Conservation (phyloP, 495 filamentous ascomycete species). For the Penicillium malachiteum region DNA sequence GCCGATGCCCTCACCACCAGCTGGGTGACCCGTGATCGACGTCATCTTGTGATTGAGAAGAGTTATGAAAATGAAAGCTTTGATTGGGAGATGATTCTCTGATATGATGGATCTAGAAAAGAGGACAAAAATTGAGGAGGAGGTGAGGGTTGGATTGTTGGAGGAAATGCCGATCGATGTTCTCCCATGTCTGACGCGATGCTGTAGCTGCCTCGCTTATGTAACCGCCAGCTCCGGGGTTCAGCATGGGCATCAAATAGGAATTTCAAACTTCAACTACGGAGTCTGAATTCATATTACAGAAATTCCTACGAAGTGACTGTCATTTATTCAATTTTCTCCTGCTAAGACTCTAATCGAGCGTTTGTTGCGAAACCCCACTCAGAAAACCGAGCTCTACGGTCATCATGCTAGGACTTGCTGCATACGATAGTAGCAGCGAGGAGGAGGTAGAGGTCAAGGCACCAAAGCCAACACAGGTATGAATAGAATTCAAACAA, state of each 20-base stretch:
- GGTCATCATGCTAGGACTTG: conserved; percentile 57
- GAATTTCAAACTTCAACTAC: too few species aligned
- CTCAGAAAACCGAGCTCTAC: background rate
- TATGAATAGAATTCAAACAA: conserved; percentile 1
- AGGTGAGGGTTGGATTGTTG: conserved; percentile 5
- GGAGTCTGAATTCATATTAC: too few species aligned
- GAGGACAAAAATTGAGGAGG: conserved; percentile 5
- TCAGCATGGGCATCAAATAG: too few species aligned
- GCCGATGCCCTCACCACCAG: conserved; percentile 45
- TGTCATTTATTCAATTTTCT: background rate
- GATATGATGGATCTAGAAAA: background rate
- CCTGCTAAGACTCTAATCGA: background rate
- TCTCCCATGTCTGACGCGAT: conserved; percentile 39
- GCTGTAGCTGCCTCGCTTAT: conserved; percentile 44
- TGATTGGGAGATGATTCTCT: background rate
- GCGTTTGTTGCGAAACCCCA: too few species aligned
- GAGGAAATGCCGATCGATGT: conserved; percentile 11
- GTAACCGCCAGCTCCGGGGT: conserved; percentile 22
- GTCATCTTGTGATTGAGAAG: conserved; percentile 36
- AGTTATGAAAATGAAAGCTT: background rate
- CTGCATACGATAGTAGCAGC: conserved; percentile 74
- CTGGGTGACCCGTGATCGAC: conserved; percentile 44
- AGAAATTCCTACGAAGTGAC: background rate
- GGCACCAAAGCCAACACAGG: conserved; percentile 19
- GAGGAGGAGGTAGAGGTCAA: conserved; percentile 58